Conservation (phyloP, 768 basidiomycete species). For the Termitomyces sp. region DNA sequence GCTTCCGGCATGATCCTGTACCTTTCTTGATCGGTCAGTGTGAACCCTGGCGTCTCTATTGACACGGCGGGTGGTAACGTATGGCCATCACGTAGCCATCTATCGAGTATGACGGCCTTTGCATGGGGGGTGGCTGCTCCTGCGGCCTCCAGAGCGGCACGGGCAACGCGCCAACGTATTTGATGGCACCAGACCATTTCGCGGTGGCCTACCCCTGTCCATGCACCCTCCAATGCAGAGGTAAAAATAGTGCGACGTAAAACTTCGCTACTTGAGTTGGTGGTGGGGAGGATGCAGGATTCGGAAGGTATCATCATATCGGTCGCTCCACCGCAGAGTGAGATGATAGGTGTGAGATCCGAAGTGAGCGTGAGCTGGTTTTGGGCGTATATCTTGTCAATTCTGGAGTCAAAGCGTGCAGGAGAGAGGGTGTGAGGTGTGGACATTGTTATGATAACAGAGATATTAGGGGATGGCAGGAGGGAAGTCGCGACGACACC, state of each 20-base stretch:
- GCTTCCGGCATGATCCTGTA: conserved; percentile 37
- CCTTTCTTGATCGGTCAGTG: conserved; percentile 20
- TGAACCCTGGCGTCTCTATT: conserved; percentile 14
- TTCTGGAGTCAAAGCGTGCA: conserved; percentile 77
- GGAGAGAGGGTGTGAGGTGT: conserved; percentile 90
- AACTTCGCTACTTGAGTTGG: conserved; percentile 13
- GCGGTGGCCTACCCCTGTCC: conserved; percentile 93
- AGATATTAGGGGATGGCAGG: conserved; percentile 63
- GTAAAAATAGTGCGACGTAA: conserved; percentile 76
- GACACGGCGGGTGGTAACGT: conserved; percentile 30
- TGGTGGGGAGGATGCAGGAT: conserved; percentile 61
- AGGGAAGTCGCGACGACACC: conserved; percentile 86
- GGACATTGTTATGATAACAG: conserved; percentile 92
- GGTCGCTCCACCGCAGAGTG: conserved; percentile 88
- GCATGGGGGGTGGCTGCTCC: conserved; percentile 22
- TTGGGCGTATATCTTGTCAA: conserved; percentile 67
- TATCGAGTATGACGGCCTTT: conserved; percentile 44
- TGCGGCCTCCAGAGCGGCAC: conserved; percentile 70
- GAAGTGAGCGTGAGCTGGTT: conserved; percentile 37
- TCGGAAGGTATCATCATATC: conserved; percentile 94
- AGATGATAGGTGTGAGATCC: conserved; percentile 67
- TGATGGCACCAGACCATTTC: conserved; percentile 99
- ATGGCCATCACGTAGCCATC: conserved; percentile 69
- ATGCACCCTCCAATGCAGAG: conserved; percentile 83
- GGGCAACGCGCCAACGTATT: conserved; percentile 84